Conservation (phyloP, 768 basidiomycete species). For the Mycena indigotica region DNA sequence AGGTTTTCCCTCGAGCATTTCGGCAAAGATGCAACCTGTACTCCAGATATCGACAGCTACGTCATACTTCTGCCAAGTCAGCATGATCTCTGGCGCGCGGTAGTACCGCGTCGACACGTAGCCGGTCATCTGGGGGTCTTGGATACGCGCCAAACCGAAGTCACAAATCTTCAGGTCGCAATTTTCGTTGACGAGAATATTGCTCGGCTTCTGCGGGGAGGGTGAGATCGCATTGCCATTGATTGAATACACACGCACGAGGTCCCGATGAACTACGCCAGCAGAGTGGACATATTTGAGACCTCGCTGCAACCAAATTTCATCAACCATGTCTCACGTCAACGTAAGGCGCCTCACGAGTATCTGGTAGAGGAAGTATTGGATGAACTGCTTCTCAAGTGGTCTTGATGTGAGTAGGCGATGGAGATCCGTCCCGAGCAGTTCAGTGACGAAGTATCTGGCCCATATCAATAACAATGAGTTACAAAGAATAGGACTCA, state of each 20-base stretch:
- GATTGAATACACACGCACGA: constrained; percentile 52
- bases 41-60: constrained; percentile 99
- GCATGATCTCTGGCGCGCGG: constrained; percentile 99
- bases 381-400: constrained; percentile 99
- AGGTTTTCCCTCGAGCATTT: constrained; percentile 99
- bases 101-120: constrained; percentile 99
- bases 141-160: constrained; percentile 96
- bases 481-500: constrained; percentile 40
- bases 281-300: constrained; percentile 99
- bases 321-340: constrained; percentile 2
- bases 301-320: constrained; percentile 66
- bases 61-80: constrained; percentile 99
- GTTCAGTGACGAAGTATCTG: constrained; percentile 98
- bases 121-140: constrained; percentile 99
- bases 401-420: constrained; percentile 95
- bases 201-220: constrained; percentile 85
- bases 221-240: neutral
- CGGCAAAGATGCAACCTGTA: constrained; percentile 98
- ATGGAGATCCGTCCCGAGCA: constrained; percentile 97
- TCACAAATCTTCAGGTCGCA: constrained; percentile 99
- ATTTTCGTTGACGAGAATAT: constrained; percentile 99
- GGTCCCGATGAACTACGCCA: constrained; percentile 96
- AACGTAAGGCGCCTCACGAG: constrained; percentile 55
- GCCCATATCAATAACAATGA: constrained; percentile 4
- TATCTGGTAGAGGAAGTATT: constrained; percentile 99